A percentile compares a stretch with the other conserved stretches of the same genome.
phyloP scores from a whole-genome alignment of 2,329 filamentous ascomycete species.

The Rutstroemia sydowiana region DNA sequence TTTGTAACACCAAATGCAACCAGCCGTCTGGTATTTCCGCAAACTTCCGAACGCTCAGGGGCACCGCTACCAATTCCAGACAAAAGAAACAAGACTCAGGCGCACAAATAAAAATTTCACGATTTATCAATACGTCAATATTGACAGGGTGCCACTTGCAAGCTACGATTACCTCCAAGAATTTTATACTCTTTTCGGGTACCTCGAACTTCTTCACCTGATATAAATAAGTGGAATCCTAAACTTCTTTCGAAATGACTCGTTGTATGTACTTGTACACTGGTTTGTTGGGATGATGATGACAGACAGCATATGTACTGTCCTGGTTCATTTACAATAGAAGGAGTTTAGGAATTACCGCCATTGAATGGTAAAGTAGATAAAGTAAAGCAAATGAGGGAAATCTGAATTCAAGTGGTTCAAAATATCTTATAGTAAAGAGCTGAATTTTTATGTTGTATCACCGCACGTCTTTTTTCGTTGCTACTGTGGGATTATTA shows the following conservation, averaged over 20 bases:
- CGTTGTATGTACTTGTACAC: no score
- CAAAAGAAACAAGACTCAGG: neutral
- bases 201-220: neutral
- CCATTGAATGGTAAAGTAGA: no score
- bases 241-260: constrained; percentile 1
- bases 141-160: neutral
- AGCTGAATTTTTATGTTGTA: no score
- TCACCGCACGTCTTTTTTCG: no score
- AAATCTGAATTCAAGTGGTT: neutral
- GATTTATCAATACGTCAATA: neutral
- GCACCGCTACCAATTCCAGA: neutral
- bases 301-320: neutral
- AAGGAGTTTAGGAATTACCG: neutral
- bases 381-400: no score
- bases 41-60: neutral
- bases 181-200: neutral
- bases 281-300: neutral
- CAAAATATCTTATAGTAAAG: neutral
- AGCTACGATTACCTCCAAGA: no score
- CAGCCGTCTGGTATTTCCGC: neutral
- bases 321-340: neutral
- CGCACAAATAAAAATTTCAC: neutral
- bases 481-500: neutral
- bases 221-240: constrained; percentile 1
- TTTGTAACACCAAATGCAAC: neutral